Percentiles rank a stretch among this genome's conserved stretches.
These are phyloP conservation scores for Panicum virgatum DNA, from an alignment of 202 grass and related monocot species.

Conservation along the genomic window DNA sequence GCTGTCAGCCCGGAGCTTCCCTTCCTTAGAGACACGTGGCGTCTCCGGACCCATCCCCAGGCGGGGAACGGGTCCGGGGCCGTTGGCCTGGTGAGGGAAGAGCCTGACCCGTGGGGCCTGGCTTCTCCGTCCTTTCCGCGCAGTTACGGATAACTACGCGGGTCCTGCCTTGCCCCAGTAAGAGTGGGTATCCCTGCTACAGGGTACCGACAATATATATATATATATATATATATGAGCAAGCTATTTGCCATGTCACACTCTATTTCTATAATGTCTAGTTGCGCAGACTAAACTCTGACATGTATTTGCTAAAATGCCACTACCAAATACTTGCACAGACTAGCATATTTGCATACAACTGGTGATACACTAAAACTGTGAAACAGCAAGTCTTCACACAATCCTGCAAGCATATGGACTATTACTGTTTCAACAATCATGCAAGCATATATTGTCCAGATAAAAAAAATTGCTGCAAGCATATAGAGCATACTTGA, in stretches of 20 bases:
- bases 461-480: background rate
- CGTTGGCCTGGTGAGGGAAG: no score
- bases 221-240: background rate
- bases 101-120: no score
- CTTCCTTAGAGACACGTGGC: no score
- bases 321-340: background rate
- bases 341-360: background rate
- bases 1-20: no score
- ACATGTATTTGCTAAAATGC: background rate
- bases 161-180: no score
- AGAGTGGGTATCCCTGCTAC: no score
- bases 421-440: background rate
- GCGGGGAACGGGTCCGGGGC: no score
- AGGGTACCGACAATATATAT: no score
- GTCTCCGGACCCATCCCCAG: no score
- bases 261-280: background rate
- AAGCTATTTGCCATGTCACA: background rate
- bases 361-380: slow-evolving; percentile 14
- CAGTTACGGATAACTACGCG: no score
- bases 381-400: background rate
- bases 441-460: background rate
- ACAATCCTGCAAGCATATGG: slow-evolving; percentile 1
- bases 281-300: no score
- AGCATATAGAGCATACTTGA: slow-evolving; percentile 58
- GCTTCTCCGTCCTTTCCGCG: no score